These are phyloP conservation scores for Rhizopogon vesiculosus DNA, from an alignment of 768 basidiomycete genomes.

Conservation along the genomic window DNA sequence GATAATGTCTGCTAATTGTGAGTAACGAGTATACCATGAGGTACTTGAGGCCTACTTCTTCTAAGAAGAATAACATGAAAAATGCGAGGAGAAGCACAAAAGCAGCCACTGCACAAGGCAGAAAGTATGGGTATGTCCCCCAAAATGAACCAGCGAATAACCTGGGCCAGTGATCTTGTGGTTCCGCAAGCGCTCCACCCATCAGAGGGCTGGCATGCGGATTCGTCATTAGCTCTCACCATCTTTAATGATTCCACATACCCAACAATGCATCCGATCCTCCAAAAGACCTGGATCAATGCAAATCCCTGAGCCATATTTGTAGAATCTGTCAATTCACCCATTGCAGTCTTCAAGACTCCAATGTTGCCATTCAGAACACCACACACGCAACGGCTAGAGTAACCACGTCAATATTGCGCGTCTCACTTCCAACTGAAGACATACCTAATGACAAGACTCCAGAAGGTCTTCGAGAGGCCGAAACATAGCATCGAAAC, in stretches of 20 bases:
- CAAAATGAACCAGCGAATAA: conserved; percentile 39
- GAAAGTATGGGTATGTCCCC: conserved; percentile 32
- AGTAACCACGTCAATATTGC: background rate
- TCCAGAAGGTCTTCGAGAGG: conserved; percentile 50
- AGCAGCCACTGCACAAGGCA: conserved; percentile 27
- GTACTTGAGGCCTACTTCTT: conserved; percentile 22
- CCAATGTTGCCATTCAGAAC: conserved; percentile 36
- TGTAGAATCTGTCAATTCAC: conserved; percentile 46
- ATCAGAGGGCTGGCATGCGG: conserved; percentile 36
- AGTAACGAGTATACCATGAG: background rate
- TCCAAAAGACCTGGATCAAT: conserved; percentile 23
- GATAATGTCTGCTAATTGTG: too few relatives aligned
- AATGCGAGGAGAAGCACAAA: conserved; percentile 9
- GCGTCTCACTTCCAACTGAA: background rate
- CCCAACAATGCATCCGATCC: conserved; percentile 30
- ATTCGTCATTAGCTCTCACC: background rate
- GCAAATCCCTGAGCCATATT: conserved; percentile 33
- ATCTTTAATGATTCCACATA: conserved; percentile 10
- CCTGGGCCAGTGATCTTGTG: conserved; percentile 49
- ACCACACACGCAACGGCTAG: conserved; percentile 32
- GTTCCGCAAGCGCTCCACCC: conserved; percentile 51
- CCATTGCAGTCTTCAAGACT: conserved; percentile 70
- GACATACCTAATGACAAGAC: conserved; percentile 51
- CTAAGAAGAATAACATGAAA: conserved; percentile 18
- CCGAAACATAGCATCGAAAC: conserved; percentile 59